phyloP scores from a whole-genome alignment of 2,329 filamentous ascomycete species.

The Shiraia bambusicola region DNA sequence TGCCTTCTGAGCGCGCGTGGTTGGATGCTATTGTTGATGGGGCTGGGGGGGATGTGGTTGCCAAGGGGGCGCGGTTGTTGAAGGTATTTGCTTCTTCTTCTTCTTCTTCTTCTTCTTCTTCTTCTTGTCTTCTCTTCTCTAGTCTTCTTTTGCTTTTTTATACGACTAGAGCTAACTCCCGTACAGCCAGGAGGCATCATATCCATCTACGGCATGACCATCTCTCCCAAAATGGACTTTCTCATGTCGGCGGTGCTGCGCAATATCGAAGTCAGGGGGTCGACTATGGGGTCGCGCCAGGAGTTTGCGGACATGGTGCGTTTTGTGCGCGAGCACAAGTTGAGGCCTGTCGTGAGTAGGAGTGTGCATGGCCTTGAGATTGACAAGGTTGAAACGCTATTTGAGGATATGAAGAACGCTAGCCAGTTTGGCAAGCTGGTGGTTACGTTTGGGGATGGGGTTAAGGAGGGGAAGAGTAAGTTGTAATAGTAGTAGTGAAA shows the following conservation, averaged over 20 bases:
- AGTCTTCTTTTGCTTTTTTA: no score
- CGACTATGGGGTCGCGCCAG: slow-evolving; percentile 85
- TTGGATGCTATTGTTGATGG: slow-evolving; percentile 88
- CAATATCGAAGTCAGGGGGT: slow-evolving; percentile 83
- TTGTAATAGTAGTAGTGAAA: slow-evolving; percentile 21
- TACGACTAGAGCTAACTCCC: background rate
- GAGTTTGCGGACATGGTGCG: slow-evolving; percentile 91
- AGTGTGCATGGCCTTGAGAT: slow-evolving; percentile 72
- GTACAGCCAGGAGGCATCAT: slow-evolving; percentile 73
- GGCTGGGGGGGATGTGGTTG: slow-evolving; percentile 82
- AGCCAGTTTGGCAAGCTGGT: slow-evolving; percentile 93
- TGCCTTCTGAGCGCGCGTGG: slow-evolving; percentile 67
- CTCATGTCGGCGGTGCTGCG: slow-evolving; percentile 79
- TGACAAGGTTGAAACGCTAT: slow-evolving; percentile 76
- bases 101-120: no score
- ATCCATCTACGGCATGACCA: slow-evolving; percentile 87
- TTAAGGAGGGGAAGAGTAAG: slow-evolving; percentile 31
- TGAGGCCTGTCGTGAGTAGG: slow-evolving; percentile 76
- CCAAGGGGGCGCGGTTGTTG: slow-evolving; percentile 66
- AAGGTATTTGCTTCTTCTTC: slow-evolving; percentile 50
- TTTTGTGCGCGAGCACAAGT: slow-evolving; percentile 73
- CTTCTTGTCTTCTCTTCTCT: no score
- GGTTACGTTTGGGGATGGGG: slow-evolving; percentile 49
- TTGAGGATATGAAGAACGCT: slow-evolving; percentile 83
- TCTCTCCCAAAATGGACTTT: slow-evolving; percentile 82